Conservation (phyloP, 768 basidiomycete genomes). For the Pleurotus citrinopileatus region DNA sequence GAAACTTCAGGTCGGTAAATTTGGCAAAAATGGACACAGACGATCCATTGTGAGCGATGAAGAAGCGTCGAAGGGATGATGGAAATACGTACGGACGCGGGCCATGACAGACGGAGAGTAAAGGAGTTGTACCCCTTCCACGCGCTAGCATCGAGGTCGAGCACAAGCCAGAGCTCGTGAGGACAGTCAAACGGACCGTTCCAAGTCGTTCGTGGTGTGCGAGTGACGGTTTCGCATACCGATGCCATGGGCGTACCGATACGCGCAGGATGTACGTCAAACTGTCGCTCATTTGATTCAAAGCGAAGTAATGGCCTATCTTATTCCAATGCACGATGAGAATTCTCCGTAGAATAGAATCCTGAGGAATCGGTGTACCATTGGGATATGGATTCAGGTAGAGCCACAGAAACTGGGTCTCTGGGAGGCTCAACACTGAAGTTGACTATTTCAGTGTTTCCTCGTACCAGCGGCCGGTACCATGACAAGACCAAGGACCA, state of each 20-base stretch:
- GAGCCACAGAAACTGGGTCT: background rate
- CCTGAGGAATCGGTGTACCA: constrained; percentile 24
- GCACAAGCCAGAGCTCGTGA: constrained; percentile 45
- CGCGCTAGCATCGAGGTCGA: constrained; percentile 37
- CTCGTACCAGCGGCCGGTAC: constrained; percentile 20
- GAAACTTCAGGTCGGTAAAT: constrained; percentile 28
- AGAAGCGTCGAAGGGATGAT: background rate
- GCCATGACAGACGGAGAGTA: constrained; percentile 54
- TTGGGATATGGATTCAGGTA: constrained; percentile 14
- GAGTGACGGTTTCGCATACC: constrained; percentile 5
- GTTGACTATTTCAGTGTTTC: constrained; percentile 69
- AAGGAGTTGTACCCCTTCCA: constrained; percentile 44
- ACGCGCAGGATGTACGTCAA: background rate
- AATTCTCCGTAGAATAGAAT: background rate
- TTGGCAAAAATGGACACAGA: background rate
- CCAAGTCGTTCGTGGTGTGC: background rate
- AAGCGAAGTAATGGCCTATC: background rate
- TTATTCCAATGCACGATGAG: background rate
- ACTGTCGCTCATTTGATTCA: background rate
- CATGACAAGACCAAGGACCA: background rate
- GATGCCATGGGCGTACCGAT: background rate
- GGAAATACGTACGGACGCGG: constrained; percentile 49
- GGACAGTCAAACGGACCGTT: constrained; percentile 23
- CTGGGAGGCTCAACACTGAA: constrained; percentile 30
- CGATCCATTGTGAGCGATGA: constrained; percentile 1